Conservation (phyloP, 139 green algal species). For the Closterium sp. region DNA sequence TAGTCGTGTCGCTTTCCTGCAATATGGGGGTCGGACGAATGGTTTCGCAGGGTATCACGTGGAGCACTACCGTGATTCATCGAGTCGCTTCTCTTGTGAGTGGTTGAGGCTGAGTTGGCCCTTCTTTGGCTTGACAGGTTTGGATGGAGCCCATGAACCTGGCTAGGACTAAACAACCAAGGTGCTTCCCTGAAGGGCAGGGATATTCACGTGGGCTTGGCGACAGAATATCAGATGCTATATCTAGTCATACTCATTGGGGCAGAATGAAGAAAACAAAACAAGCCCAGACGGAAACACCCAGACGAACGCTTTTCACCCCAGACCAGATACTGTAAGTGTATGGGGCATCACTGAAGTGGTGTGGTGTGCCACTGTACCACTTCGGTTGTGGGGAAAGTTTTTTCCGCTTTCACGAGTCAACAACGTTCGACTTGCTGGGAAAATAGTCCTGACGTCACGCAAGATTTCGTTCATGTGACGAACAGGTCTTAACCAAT, state of each 20-base stretch:
- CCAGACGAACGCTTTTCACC: no score
- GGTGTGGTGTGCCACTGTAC: no score
- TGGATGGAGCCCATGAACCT: not conserved
- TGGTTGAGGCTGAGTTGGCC: not conserved
- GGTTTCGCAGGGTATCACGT: not conserved
- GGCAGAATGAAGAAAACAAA: no score
- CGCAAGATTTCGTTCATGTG: not conserved
- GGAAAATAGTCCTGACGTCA: not conserved
- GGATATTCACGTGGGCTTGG: not conserved
- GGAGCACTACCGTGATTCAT: not conserved
- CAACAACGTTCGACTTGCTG: not conserved
- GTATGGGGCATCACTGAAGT: no score
- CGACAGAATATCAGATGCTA: not conserved
- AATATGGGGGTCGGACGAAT: not conserved
- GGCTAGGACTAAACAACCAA: not conserved
- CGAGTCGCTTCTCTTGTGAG: not conserved
- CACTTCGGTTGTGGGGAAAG: no score
- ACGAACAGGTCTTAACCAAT: not conserved
- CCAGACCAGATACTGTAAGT: no score
- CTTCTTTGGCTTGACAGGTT: not conserved
- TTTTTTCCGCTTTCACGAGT: no score
- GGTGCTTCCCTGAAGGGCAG: not conserved
- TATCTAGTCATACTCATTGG: not conserved
- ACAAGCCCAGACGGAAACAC: no score
- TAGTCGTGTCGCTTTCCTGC: not conserved